A percentile compares a stretch with the other conserved stretches of the same genome.
Evolutionary conservation across 2,329 filamentous ascomycete genomes (phyloP).

Genomic region (Lecanicillium sp.): DNA sequence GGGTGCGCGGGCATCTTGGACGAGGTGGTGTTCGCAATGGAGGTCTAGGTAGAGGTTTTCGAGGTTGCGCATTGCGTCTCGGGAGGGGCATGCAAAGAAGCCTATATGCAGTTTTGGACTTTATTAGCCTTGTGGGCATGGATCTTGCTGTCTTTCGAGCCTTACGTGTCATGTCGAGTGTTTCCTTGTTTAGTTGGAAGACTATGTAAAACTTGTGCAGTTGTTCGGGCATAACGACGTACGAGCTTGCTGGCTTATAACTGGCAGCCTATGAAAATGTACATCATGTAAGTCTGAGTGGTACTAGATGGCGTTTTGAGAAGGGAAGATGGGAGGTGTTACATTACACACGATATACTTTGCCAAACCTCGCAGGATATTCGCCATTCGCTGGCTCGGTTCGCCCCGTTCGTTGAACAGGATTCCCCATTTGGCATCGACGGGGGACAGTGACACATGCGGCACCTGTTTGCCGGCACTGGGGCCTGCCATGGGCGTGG

Average conservation of each 20-base stretch:
- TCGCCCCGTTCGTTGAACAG: slow-evolving; percentile 62
- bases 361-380: slow-evolving; percentile 67
- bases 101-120: background rate
- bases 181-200: slow-evolving; percentile 55
- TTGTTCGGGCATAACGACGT: slow-evolving; percentile 70
- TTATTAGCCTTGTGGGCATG: background rate
- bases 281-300: too few relatives aligned
- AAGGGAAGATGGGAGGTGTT: too few relatives aligned
- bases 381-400: slow-evolving; percentile 58
- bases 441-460: slow-evolving; percentile 28
- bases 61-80: background rate
- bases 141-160: background rate
- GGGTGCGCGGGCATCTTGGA: slow-evolving; percentile 36
- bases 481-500: too few relatives aligned
- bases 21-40: slow-evolving; percentile 55
- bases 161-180: slow-evolving; percentile 60
- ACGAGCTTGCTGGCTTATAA: slow-evolving; percentile 20
- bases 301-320: too few relatives aligned
- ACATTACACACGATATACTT: slow-evolving; percentile 63
- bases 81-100: slow-evolving; percentile 1
- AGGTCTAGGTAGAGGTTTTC: slow-evolving; percentile 41
- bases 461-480: background rate
- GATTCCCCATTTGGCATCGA: slow-evolving; percentile 69
- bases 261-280: slow-evolving; percentile 23
- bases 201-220: slow-evolving; percentile 65